Evolutionary conservation across 2,329 filamentous ascomycete genomes (phyloP).

Genomic region (Alternaria conjuncta): DNA sequence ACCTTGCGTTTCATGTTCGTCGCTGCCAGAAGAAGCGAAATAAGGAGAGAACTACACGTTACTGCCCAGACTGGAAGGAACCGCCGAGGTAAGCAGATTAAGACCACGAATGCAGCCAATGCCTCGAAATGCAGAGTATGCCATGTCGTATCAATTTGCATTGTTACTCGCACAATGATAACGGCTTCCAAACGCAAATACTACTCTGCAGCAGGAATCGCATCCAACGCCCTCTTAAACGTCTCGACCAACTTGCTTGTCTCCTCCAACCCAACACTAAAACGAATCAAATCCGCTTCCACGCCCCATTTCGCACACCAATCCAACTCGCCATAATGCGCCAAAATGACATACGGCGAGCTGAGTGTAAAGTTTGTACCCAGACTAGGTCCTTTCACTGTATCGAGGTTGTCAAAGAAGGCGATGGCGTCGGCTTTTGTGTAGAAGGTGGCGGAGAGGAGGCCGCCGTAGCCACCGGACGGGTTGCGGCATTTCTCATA

Average conservation of each 20-base stretch:
- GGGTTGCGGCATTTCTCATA: constrained; percentile 81
- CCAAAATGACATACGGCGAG: constrained; percentile 88
- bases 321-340: constrained; percentile 89
- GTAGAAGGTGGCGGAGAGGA: constrained; percentile 84
- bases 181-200: not conserved
- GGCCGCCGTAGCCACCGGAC: constrained; percentile 83
- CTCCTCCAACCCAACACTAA: constrained; percentile 91
- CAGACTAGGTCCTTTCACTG: constrained; percentile 90
- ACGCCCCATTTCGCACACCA: constrained; percentile 85
- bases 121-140: not conserved
- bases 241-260: constrained; percentile 66
- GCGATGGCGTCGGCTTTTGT: constrained; percentile 71
- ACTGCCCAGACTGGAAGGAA: not conserved
- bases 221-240: constrained; percentile 74
- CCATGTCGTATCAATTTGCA: not conserved
- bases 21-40: not conserved
- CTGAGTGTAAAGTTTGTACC: constrained; percentile 96
- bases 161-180: not conserved
- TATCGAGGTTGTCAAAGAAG: constrained; percentile 86
- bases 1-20: not conserved
- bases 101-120: not conserved
- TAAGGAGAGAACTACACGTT: not conserved
- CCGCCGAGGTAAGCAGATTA: not conserved
- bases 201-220: constrained; percentile 43
- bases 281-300: constrained; percentile 77